Evolutionary conservation across 768 basidiomycete species (phyloP), one percentile per base, ranked within the genome.

Genomic region (Pleurotus ostreatus): DNA sequence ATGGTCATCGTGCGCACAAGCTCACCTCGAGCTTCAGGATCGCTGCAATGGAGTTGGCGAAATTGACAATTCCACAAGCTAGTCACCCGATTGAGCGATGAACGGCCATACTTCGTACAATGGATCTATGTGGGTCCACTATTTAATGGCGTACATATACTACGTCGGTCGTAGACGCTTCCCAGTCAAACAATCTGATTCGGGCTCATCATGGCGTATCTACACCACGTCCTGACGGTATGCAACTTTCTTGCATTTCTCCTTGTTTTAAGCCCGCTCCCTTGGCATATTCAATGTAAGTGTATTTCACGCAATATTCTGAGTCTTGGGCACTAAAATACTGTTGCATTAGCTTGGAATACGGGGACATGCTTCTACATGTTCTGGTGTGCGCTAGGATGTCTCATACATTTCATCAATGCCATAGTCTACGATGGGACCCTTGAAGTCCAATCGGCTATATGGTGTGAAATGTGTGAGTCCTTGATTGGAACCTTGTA

Each of bases 311-410:
- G 4, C 38, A 15, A 12, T 25, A 22, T 16, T 13, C 38, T 7
- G 20, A 13, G 4, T 53, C 16, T 4, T 16, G 16, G 16, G 6
- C 18, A 12, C 51, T 22, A 12, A 51, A 11, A 11, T 22, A 11
- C 8, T 13, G 13, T 9, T 18, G n/a, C 4, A 20, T 15, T 23
- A 72, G 74, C 75, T 0, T 70, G 70, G 78, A 81, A 85, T 60
- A 67, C 74, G 16, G 82, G 78, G n/a, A 82, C 81, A 16, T 72
- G 81, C 49, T 55, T 75, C 39, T 77, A 76, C 66, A 83, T 85
- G 61, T 40, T 70, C 23, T 84, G 82, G 84, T 70, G 69, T 4
- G 72, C 68, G 1, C 48, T 72, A 2, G 67, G 65, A 9, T 77
- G 74, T 55, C 69, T 83, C 23, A 71, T 72, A 15, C 59, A 69